Conservation (phyloP, 2,329 filamentous ascomycete genomes). For the Aphanoascus verrucosus region DNA sequence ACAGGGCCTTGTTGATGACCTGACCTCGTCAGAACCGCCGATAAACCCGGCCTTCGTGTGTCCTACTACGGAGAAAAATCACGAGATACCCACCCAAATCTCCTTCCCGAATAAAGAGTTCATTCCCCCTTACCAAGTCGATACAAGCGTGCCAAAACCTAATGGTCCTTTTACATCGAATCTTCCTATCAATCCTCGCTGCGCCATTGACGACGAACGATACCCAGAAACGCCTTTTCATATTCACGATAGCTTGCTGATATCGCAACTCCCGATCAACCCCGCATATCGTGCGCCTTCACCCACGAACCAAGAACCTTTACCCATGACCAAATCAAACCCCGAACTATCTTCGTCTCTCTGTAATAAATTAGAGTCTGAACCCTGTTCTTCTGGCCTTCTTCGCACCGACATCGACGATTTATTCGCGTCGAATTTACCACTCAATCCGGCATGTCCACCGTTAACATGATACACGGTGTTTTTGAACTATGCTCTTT, state of each 20-base stretch:
- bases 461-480: neutral
- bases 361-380: conserved; percentile 10
- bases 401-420: conserved; percentile 11
- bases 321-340: neutral
- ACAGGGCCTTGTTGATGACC: neutral
- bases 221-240: neutral
- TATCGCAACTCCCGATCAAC: conserved; percentile 27
- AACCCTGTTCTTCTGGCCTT: neutral
- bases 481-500: neutral
- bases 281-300: conserved; percentile 17
- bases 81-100: neutral
- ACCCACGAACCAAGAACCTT: neutral
- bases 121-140: neutral
- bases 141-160: neutral
- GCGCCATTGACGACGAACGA: neutral
- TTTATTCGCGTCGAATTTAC: conserved; percentile 25
- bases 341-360: neutral
- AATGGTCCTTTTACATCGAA: conserved; percentile 6
- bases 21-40: conserved; percentile 9
- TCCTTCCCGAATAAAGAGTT: neutral
- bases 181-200: conserved; percentile 9
- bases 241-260: conserved; percentile 17
- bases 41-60: conserved; percentile 10
- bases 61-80: neutral
- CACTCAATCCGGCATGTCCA: conserved; percentile 24